Evolutionary conservation across 306 rosid genomes (phyloP), one percentile per base, ranked within the genome.

Genomic region (Abrus precatorius): DNA sequence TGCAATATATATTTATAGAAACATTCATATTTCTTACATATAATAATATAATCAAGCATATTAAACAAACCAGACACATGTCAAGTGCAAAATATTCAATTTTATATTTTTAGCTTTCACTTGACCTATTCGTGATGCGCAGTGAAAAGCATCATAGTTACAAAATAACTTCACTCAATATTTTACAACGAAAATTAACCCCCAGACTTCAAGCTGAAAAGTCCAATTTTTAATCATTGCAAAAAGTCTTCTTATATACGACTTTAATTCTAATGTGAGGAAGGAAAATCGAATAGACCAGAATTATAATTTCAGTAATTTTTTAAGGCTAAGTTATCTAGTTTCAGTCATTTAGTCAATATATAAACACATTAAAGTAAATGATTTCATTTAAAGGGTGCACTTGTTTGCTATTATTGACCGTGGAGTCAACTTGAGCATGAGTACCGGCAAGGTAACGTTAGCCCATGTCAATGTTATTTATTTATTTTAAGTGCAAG

Each of bases 31-130:
- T 32, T 29, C 13, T 30, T 78, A 32, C 10, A 29, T 29, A 59
- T 44, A 74, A 56, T 72, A 72, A 20, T 20, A 20, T 38, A 36
- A 63, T 74, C 47, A 8, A 36, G 48, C 60, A 10, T 10, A 7
- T 61, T 33, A 44, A 43, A 29, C 57, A 47, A 79, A 69, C 69
- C 76, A 45, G 48, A 68, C 76, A 69, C 8, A 13, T 12, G 55
- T 38, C 69, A 43, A 43, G 30, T 29, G 20, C 5, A 34, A 36
- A 49, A 3, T n/a, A 7, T 71, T 36, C 49, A 34, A 32, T 34
- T 49, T n/a, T 7, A 70, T 32, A 33, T n/a, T 33, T 54, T n/a
- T n/a, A 29, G 61, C 41, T 27, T 50, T 70, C 9, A 41, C 30
- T 62, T 3, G 62, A 72, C 33, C 47, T 71, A 56, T 53, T 53